Conservation (phyloP, 75 land plant genomes). For the Cupressus sempervirens region DNA sequence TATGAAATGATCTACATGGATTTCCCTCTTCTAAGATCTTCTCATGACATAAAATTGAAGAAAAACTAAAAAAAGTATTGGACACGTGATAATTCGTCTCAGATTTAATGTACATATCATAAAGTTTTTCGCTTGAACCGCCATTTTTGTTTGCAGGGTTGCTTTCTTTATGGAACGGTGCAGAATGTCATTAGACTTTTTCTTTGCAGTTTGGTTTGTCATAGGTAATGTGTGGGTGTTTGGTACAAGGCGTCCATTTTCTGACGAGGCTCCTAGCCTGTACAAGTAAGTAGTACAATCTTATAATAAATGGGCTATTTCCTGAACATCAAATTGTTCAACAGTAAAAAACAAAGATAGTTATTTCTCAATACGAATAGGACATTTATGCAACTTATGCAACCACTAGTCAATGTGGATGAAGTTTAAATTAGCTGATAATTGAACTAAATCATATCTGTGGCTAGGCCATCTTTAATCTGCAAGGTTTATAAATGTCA, state of each 20-base stretch:
- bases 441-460: too few relatives aligned
- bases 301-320: background rate
- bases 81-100: background rate
- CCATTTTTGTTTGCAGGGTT: conserved; percentile 20
- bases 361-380: too few relatives aligned
- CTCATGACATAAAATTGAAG: background rate
- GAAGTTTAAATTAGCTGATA: too few relatives aligned
- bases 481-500: background rate
- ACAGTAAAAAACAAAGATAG: too few relatives aligned
- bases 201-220: conserved; percentile 81
- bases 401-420: too few relatives aligned
- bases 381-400: too few relatives aligned
- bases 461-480: background rate
- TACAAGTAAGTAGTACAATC: conserved; percentile 14
- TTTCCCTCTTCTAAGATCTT: background rate
- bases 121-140: background rate
- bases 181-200: conserved; percentile 56
- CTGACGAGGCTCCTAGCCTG: conserved; percentile 53
- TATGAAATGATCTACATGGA: too few relatives aligned
- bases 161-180: conserved; percentile 46
- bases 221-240: conserved; percentile 84
- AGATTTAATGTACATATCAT: background rate
- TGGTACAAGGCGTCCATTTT: conserved; percentile 48
- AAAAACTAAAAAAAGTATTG: too few relatives aligned
- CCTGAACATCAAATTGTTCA: too few relatives aligned